phyloP scores from a whole-genome alignment of 352 stramenopile species.

The Pythium phragmiticola region DNA sequence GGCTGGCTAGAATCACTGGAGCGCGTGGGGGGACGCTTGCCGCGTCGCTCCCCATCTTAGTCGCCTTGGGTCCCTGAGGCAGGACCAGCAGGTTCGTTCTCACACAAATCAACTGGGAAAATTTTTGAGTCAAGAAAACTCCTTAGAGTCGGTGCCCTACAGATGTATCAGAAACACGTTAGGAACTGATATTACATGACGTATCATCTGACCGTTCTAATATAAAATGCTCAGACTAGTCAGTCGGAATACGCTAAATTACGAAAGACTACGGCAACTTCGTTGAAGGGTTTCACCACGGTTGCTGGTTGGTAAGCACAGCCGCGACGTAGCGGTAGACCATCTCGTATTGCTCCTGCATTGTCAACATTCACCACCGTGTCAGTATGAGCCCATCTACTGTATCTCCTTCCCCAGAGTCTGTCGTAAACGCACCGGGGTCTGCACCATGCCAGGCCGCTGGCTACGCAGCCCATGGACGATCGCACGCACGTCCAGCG shows the following conservation, averaged over 20 bases:
- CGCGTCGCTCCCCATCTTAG: neutral
- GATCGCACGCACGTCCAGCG: slow-evolving; percentile 55
- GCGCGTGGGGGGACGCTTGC: neutral
- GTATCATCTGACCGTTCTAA: neutral
- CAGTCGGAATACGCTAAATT: neutral
- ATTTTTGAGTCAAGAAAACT: neutral
- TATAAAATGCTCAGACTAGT: neutral
- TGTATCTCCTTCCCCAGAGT: too few species aligned
- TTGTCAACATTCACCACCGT: neutral
- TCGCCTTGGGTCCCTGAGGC: neutral
- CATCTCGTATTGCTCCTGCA: slow-evolving; percentile 84
- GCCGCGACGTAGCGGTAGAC: slow-evolving; percentile 81
- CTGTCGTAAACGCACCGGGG: slow-evolving; percentile 43
- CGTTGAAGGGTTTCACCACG: slow-evolving; percentile 41
- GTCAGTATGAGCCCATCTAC: neutral
- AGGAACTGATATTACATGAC: too few species aligned
- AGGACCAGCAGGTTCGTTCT: neutral
- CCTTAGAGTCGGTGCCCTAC: neutral
- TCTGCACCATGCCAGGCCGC: slow-evolving; percentile 84
- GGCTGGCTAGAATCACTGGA: neutral
- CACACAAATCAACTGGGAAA: neutral
- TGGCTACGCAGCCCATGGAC: slow-evolving; percentile 66
- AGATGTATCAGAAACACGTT: too few species aligned
- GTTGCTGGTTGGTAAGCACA: slow-evolving; percentile 46
- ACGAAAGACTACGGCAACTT: slow-evolving; percentile 5